Base-by-base conservation (phyloP, 345 rosid species). In the Xanthoceras sorbifolium region DNA sequence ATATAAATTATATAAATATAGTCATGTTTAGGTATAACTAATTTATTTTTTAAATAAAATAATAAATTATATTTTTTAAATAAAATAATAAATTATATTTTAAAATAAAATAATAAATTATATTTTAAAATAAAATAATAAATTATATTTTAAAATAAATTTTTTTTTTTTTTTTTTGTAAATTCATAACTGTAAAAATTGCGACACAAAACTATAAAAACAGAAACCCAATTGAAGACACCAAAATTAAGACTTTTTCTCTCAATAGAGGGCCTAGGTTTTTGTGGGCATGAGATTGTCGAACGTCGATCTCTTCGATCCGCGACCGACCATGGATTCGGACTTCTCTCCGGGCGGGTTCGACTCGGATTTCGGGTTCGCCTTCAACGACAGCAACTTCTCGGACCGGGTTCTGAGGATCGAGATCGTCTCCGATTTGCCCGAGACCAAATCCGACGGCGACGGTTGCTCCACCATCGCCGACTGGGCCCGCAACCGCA, bases 341-440 rank as follows among this genome's bases (percentile, higher is more conserved):
- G 87, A 87, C 46, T 74, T 76, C 62, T 85, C 88, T 18, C 77
- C 85, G 34, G 72, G 69, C 1, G 74, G 25, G 32, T 54, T 78
- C 23, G 91, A 87, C 70, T 73, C 89, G 9, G 91, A 90, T 73
- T 92, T 92, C 64, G 91, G 80, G 0, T 91, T 94, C 77, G 98
- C 98, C 34, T 94, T 91, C 85, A 84, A 94, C 86, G 84, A 91
- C 71, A 86, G 84, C 64, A 89, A 81, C 44, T 94, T 94, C 88
- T 93, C 98, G 60, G 98, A 91, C 68, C 87, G 94, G 76, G 75
- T 90, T 42, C 84, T 94, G 34, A 87, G 86, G 80, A 90, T 93
- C 71, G 95, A 91, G 85, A 89, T 94, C 78, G 46, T 85, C 5
- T 78, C 86, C 42, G 87, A 84, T 80, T 78, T 80, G 62, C 83